Base-by-base conservation (phyloP, 2,329 filamentous ascomycete genomes). In the Diplodia seriata region DNA sequence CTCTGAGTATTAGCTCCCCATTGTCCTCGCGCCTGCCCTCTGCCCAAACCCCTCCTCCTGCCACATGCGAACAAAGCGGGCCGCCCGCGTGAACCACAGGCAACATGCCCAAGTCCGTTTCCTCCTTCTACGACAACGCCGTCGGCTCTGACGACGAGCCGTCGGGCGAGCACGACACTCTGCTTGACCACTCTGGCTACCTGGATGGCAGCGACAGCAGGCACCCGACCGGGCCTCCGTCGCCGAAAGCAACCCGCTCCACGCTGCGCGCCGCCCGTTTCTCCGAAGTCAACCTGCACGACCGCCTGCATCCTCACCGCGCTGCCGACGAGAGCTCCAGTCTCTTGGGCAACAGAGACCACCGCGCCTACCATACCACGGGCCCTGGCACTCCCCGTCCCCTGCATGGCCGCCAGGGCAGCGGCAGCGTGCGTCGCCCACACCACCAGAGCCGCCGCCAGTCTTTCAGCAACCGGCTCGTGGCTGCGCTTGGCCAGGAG, bases 401-500 rank as follows among this genome's bases (percentile, higher is more conserved):
- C 9, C 75, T 72, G 73, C 74, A 57, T 70, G 78, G 74, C 70
- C 70, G 81, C 53, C 76, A 80, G 69, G 77, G 79, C 65, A 78
- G 76, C 70, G 59, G 51, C 33, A 66, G 65, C 68, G 43, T 70
- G 14, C 63, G 63, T 12, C 64, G 53, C 20, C 61, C 61, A 6
- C 73, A 75, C 8, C 71, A 74, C 49, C 65, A 68, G 43, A 78
- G 77, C 68, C 74, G 77, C 36, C 68, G 73, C 11, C 74, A 72
- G 14, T 79, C 78, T 23, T 74, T 78, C 70, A 78, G 72, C 64
- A 74, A 77, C 70, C 73, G 90, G 20, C 82, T 91, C 29, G 86
- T 86, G 69, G 86, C 85, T 69, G 90, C 87, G 65, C 82, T 91
- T 71, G 75, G 72, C 68, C 82, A 81, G 68, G 89, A 85, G 73